phyloP scores from a whole-genome alignment of 164 flowering plant species.

The Chloranthus sessilifolius region DNA sequence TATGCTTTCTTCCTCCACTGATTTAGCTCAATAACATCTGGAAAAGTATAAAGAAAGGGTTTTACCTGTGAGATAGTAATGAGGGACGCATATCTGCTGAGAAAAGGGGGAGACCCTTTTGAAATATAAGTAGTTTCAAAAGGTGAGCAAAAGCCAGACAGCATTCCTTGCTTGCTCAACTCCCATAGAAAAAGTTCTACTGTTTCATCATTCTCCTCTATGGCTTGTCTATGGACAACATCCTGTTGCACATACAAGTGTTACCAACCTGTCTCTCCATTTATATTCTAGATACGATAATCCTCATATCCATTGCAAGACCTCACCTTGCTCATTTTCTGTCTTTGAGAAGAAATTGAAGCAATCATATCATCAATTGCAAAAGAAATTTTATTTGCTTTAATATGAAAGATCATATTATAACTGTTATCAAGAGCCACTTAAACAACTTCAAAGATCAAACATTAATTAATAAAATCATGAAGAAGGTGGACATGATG shows the following conservation, averaged over 20 bases:
- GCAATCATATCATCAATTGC: constrained; percentile 18
- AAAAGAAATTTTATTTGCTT: constrained; percentile 21
- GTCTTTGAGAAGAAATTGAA: constrained; percentile 11
- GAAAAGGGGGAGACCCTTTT: constrained; percentile 12
- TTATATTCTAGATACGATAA: background rate
- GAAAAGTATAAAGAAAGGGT: background rate
- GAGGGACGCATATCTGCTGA: constrained; percentile 17
- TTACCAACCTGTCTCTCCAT: background rate
- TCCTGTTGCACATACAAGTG: background rate
- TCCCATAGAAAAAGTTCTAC: constrained; percentile 8
- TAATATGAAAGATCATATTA: constrained; percentile 12
- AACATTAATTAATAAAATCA: too few relatives aligned
- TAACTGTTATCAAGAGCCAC: background rate
- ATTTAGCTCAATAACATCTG: too few relatives aligned
- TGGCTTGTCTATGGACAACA: background rate
- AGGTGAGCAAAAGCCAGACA: constrained; percentile 19
- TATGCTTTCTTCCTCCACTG: too few relatives aligned
- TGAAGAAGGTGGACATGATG: too few relatives aligned
- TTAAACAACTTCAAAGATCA: too few relatives aligned
- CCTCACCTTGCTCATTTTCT: constrained; percentile 6
- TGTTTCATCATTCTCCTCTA: constrained; percentile 5
- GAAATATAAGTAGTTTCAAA: constrained; percentile 16
- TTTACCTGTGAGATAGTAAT: constrained; percentile 22
- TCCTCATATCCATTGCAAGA: constrained; percentile 4
- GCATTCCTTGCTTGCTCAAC: constrained; percentile 16